Conservation (phyloP, 768 basidiomycete species). For the Phlebiopsis flavidoalba region DNA sequence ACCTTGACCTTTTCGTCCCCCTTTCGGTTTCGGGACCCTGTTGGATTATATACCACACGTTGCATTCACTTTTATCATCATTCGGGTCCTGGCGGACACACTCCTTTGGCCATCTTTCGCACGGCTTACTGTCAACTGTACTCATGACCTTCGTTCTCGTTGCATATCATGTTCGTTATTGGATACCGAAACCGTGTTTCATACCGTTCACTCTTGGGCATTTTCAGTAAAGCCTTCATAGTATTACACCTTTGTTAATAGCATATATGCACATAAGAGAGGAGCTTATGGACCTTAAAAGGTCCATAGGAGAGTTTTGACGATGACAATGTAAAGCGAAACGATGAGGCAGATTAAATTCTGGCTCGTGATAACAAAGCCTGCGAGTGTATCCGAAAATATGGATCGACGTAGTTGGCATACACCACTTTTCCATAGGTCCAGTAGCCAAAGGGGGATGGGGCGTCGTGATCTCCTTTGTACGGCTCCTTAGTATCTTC, state of each 20-base stretch:
- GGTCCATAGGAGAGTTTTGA: no score
- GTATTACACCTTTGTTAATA: conserved; percentile 1
- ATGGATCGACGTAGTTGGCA: no score
- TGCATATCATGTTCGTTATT: background rate
- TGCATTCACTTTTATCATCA: conserved; percentile 7
- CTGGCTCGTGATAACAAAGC: no score
- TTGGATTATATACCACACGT: conserved; percentile 28
- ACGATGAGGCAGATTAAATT: no score
- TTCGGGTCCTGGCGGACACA: background rate
- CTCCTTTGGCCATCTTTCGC: background rate
- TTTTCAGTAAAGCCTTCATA: background rate
- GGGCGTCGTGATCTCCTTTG: no score
- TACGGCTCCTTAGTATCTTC: no score
- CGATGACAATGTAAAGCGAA: no score
- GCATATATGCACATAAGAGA: background rate
- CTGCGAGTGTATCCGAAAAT: no score
- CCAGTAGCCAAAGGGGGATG: no score
- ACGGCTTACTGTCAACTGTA: background rate
- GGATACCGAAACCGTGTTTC: conserved; percentile 1
- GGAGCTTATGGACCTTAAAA: no score
- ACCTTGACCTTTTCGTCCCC: conserved; percentile 1
- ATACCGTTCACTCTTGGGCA: conserved; percentile 3
- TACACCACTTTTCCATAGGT: no score
- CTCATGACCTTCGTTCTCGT: conserved; percentile 3
- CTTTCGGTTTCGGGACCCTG: conserved; percentile 17